Conservation (phyloP, 108 stramenopile species). For the Cyclotella cryptica region DNA sequence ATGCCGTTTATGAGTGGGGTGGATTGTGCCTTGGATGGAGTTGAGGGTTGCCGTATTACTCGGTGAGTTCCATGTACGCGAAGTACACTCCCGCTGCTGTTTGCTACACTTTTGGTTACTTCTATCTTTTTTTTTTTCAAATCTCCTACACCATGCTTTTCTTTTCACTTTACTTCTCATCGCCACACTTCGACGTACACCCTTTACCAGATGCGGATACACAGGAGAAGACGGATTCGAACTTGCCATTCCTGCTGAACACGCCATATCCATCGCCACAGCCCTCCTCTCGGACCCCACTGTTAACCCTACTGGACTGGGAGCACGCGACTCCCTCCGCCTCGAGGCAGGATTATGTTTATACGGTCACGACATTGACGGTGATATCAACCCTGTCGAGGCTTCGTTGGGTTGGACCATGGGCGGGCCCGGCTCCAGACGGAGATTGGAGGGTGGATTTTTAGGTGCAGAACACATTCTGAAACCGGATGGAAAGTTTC, state of each 20-base stretch:
- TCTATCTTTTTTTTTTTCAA: background rate
- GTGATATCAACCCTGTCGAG: conserved; percentile 93
- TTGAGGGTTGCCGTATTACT: conserved; percentile 93
- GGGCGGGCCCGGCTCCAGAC: conserved; percentile 87
- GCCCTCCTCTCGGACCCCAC: conserved; percentile 75
- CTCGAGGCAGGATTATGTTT: conserved; percentile 99
- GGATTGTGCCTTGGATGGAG: conserved; percentile 87
- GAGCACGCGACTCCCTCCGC: conserved; percentile 97
- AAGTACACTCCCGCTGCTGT: background rate
- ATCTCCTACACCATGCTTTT: background rate
- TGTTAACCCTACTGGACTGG: conserved; percentile 94
- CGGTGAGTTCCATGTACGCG: conserved; percentile 42
- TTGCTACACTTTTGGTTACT: background rate
- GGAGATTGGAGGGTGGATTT: conserved; percentile 94
- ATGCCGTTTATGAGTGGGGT: conserved; percentile 97
- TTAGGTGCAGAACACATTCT: conserved; percentile 93
- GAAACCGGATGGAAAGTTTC: conserved; percentile 91
- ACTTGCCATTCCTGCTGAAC: conserved; percentile 86
- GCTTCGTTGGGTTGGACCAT: conserved; percentile 96
- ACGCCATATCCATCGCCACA: conserved; percentile 84
- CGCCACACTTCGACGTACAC: background rate
- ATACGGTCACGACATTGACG: conserved; percentile 98
- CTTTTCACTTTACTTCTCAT: background rate
- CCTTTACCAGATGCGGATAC: conserved; percentile 92
- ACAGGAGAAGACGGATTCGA: conserved; percentile 99